These are phyloP conservation scores for Capsella rubella DNA, from an alignment of 441 rosid genomes.

Conservation along the genomic window DNA sequence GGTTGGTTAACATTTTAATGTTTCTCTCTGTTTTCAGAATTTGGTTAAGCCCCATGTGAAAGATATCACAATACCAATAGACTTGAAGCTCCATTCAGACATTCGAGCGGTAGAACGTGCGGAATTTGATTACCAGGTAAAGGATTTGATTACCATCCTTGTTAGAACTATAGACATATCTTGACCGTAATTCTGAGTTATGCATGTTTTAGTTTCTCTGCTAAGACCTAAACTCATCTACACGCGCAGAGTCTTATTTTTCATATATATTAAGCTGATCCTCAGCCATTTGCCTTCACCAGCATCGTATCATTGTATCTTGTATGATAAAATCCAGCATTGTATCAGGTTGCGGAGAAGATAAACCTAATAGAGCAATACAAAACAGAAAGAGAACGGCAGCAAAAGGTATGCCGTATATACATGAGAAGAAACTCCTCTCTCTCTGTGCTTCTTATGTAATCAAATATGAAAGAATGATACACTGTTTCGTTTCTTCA, in stretches of 20 bases:
- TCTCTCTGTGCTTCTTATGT: neutral
- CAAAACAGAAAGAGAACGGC: constrained; percentile 86
- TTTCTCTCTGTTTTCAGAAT: constrained; percentile 52
- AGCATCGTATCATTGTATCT: neutral
- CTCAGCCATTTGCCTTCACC: neutral
- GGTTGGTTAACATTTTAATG: neutral
- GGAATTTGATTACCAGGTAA: constrained; percentile 91
- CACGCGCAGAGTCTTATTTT: neutral
- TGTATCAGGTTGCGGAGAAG: constrained; percentile 80
- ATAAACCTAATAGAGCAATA: constrained; percentile 66
- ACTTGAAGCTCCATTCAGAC: constrained; percentile 79
- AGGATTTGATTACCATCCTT: neutral
- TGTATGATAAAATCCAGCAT: neutral
- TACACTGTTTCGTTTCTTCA: constrained; percentile 24
- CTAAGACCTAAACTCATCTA: constrained; percentile 8
- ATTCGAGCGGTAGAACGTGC: constrained; percentile 84
- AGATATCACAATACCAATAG: constrained; percentile 72
- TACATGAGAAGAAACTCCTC: neutral
- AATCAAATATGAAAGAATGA: neutral
- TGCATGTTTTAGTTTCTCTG: constrained; percentile 11
- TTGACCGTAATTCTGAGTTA: neutral
- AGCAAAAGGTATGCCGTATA: constrained; percentile 56
- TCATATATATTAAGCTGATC: constrained; percentile 1
- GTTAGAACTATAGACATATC: neutral
- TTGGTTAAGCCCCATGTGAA: constrained; percentile 77